A percentile compares a stretch with the other conserved stretches of the same genome.
These are phyloP conservation scores for Anastatica hierochuntica DNA, from an alignment of 345 rosid genomes.

Conservation along the genomic window DNA sequence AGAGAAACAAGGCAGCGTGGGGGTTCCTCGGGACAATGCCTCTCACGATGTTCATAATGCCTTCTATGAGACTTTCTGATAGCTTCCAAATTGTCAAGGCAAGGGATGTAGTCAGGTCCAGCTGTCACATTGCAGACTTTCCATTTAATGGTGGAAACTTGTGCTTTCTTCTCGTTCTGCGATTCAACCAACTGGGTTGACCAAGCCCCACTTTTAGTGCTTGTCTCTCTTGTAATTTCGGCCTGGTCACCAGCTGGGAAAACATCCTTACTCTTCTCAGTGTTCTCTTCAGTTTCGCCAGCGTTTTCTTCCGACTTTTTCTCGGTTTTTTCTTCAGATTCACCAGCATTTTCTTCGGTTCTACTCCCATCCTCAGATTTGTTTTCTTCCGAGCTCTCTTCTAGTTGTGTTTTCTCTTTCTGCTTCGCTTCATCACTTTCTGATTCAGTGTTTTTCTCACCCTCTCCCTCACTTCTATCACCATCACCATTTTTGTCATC, in stretches of 20 bases:
- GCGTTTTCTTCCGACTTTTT: slow-evolving; percentile 20
- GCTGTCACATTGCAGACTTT: slow-evolving; percentile 79
- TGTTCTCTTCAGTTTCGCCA: slow-evolving; percentile 17
- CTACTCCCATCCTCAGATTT: slow-evolving; percentile 18
- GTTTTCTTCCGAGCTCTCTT: slow-evolving; percentile 30
- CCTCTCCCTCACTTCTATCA: slow-evolving; percentile 22
- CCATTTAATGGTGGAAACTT: slow-evolving; percentile 40
- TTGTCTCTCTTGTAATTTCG: slow-evolving; percentile 60
- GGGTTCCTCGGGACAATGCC: slow-evolving; percentile 85
- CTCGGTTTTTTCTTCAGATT: slow-evolving; percentile 24
- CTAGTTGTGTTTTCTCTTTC: slow-evolving; percentile 24
- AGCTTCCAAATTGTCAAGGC: slow-evolving; percentile 80
- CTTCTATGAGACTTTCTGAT: slow-evolving; percentile 56
- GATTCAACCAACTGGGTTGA: slow-evolving; percentile 79
- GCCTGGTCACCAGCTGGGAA: slow-evolving; percentile 44
- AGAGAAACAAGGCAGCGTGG: slow-evolving; percentile 76
- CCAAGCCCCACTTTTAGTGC: slow-evolving; percentile 56
- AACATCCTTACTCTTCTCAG: slow-evolving; percentile 30
- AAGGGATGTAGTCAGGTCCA: slow-evolving; percentile 91
- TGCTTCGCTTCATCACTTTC: slow-evolving; percentile 22
- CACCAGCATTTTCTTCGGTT: slow-evolving; percentile 16
- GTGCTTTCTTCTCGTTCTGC: slow-evolving; percentile 71
- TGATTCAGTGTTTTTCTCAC: slow-evolving; percentile 19
- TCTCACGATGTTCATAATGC: slow-evolving; percentile 92
- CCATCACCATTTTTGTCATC: slow-evolving; percentile 37